phyloP scores from a whole-genome alignment of 768 basidiomycete genomes.

The Peribolospora baueri region DNA sequence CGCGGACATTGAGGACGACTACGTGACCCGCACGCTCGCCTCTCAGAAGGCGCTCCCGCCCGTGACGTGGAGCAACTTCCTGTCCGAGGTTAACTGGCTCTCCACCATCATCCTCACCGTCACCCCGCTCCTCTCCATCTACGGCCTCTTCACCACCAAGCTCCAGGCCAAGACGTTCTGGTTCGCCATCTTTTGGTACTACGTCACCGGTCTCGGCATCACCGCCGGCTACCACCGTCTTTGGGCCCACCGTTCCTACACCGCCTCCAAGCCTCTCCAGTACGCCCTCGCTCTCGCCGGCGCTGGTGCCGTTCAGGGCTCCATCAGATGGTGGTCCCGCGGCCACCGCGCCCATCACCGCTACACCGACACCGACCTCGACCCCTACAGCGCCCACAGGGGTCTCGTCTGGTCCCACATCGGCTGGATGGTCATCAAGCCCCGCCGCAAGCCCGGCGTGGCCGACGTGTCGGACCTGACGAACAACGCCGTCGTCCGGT shows the following conservation, averaged over 20 bases:
- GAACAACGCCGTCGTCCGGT: slow-evolving; percentile 42
- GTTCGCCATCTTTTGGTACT: slow-evolving; percentile 50
- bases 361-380: slow-evolving; percentile 60
- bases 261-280: slow-evolving; percentile 63
- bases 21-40: slow-evolving; percentile 22
- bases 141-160: slow-evolving; percentile 41
- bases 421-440: slow-evolving; percentile 64
- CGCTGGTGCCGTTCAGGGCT: slow-evolving; percentile 81
- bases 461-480: slow-evolving; percentile 49
- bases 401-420: slow-evolving; percentile 58
- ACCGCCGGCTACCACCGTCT: slow-evolving; percentile 86
- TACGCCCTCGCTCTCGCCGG: slow-evolving; percentile 63
- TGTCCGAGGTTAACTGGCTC: slow-evolving; percentile 19
- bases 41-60: slow-evolving; percentile 24
- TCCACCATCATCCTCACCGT: slow-evolving; percentile 28
- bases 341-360: slow-evolving; percentile 62
- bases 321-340: slow-evolving; percentile 96
- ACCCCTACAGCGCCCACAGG: slow-evolving; percentile 58
- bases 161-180: slow-evolving; percentile 44
- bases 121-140: slow-evolving; percentile 46
- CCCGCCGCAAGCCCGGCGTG: slow-evolving; percentile 41
- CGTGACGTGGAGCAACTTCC: slow-evolving; percentile 20
- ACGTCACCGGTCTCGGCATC: slow-evolving; percentile 66
- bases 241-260: slow-evolving; percentile 91
- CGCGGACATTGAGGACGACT: slow-evolving; percentile 11